Percentiles rank a stretch among this genome's conserved stretches.
Evolutionary conservation across 2,329 filamentous ascomycete species (phyloP).

Genomic region (Fusarium piperis): DNA sequence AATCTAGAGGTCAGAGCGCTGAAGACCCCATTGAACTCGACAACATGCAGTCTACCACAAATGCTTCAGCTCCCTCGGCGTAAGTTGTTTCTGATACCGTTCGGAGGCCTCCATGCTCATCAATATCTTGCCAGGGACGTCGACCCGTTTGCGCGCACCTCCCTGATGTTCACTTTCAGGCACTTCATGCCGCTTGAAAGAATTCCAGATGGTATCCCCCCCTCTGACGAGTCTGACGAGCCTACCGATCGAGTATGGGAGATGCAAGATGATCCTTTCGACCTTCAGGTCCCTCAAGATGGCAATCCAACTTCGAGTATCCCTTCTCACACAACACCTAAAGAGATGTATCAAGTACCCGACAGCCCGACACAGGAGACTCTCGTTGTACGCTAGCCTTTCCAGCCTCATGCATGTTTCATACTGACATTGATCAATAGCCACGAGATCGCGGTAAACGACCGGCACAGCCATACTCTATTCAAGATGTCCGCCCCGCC

Average conservation of each 20-base stretch:
- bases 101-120: not conserved
- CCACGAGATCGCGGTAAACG: constrained; percentile 1
- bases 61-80: not conserved
- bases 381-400: not conserved
- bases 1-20: not conserved
- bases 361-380: not conserved
- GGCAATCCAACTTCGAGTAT: not conserved
- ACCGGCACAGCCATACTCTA: not conserved
- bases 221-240: not conserved
- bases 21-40: constrained; percentile 21
- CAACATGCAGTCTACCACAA: not conserved
- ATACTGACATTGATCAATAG: not conserved
- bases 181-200: not conserved
- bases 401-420: too few relatives aligned
- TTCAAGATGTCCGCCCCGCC: not conserved
- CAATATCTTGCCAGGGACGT: not conserved
- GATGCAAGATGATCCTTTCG: not conserved
- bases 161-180: not conserved
- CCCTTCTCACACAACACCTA: not conserved
- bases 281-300: not conserved
- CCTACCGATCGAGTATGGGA: not conserved
- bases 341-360: constrained; percentile 2
- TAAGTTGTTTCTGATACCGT: not conserved
- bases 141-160: not conserved
- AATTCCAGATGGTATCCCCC: not conserved